Evolutionary conservation across 805 yeast genomes (phyloP).

Genomic region (Saccharomycopsis babjevae): DNA sequence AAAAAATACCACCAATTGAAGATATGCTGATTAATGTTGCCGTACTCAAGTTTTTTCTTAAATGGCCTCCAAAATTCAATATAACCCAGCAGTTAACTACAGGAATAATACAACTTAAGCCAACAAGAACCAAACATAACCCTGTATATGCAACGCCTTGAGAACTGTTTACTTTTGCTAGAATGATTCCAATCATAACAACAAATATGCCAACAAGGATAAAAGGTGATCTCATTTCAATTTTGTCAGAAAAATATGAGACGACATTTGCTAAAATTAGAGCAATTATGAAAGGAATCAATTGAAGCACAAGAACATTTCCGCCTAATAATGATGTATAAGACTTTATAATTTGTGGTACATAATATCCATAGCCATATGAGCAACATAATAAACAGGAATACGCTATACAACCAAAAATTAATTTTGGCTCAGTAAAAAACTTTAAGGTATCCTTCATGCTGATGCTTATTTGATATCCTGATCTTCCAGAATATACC

Average conservation of each 20-base stretch:
- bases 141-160: conserved; percentile 12
- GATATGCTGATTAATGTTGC: conserved; percentile 13
- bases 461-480: conserved; percentile 10
- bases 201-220: neutral
- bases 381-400: conserved; percentile 11
- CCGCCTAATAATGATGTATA: neutral
- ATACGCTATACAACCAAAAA: conserved; percentile 13
- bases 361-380: conserved; percentile 15
- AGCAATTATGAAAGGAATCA: conserved; percentile 14
- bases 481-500: conserved; percentile 12
- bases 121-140: conserved; percentile 7
- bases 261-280: conserved; percentile 10
- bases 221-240: conserved; percentile 12
- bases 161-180: conserved; percentile 1
- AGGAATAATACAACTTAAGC: conserved; percentile 12
- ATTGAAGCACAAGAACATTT: conserved; percentile 6
- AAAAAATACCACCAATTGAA: conserved; percentile 10
- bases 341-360: conserved; percentile 9
- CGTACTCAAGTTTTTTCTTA: conserved; percentile 14
- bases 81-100: conserved; percentile 14
- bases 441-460: conserved; percentile 8
- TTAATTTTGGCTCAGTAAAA: conserved; percentile 11
- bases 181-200: conserved; percentile 9
- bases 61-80: conserved; percentile 17
- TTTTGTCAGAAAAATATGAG: conserved; percentile 7